Base-by-base conservation (phyloP, 1,284 basidiomycete species). In the Cerioporus squamosus region DNA sequence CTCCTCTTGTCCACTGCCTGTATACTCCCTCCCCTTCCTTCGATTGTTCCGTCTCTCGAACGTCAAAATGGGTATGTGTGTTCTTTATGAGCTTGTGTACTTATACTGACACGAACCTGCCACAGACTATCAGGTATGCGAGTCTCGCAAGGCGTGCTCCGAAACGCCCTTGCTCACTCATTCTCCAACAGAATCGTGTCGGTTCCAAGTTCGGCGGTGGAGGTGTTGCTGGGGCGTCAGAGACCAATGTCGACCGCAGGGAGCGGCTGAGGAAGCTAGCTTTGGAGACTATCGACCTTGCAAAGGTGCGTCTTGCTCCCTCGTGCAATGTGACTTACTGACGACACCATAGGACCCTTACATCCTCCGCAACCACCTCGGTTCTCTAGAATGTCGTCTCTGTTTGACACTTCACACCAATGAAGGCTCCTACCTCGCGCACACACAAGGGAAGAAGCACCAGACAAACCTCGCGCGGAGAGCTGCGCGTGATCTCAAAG, bases 361-460 rank as follows among this genome's bases (percentile, higher is more conserved):
- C 75, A 98, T 99, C 70, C 87, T 99, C 47, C 93, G 95, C 74
- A 99, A 98, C 76, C 97, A 99, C 75, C 84, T 99, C 57, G 90
- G 97, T 44, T 97, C 95, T 9, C 86, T 99, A 53, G 97, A 99
- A 84, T 99, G 97, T 78, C 93, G 97, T 68, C 86, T 99, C 39
- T 99, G 97, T 75, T 80, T 99, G 39, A 99, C 97, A 0, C 85
- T 99, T 6, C 97, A 99, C 78, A 98, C 97, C 23, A 99, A 99
- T 73, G 97, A 99, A 78, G 97, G 97, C 24, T 98, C 95, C 20
- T 99, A 99, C 75, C 90, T 99, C 47, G 97, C 97, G 0, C 97
- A 99, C 69, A 99, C 97, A 0, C 97, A 99, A 79, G 97, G 97
- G 29, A 99, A 99, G 79, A 99, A 99, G 75, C 97, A 99, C 72